Conservation (phyloP, 202 grass and related monocot species). For the Musa balbisiana region DNA sequence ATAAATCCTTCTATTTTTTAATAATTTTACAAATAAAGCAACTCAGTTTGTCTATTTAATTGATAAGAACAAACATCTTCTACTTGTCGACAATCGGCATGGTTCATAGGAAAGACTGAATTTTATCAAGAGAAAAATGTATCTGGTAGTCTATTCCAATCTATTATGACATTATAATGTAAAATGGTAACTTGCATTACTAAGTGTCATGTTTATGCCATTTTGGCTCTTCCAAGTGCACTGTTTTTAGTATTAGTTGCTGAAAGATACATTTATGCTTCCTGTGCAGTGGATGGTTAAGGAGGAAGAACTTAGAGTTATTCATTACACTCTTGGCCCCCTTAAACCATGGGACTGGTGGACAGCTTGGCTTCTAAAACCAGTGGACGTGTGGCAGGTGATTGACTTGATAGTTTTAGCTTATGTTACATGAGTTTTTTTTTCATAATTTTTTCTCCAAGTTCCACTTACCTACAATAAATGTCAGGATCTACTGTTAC, state of each 20-base stretch:
- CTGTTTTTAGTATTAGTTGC: background rate
- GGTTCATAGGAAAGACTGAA: too few relatives aligned
- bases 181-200: background rate
- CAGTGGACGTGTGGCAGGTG: slow-evolving; percentile 95
- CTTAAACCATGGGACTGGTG: slow-evolving; percentile 99
- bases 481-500: background rate
- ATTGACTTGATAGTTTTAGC: background rate
- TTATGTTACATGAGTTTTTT: background rate
- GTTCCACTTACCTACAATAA: too few relatives aligned
- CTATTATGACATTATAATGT: too few relatives aligned
- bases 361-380: slow-evolving; percentile 94
- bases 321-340: slow-evolving; percentile 87
- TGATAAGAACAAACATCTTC: too few relatives aligned
- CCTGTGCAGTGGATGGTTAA: slow-evolving; percentile 88
- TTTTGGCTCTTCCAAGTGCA: background rate
- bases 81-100: too few relatives aligned
- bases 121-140: too few relatives aligned
- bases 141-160: too few relatives aligned
- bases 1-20: too few relatives aligned
- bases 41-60: too few relatives aligned
- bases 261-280: background rate
- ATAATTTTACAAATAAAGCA: too few relatives aligned
- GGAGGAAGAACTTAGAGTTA: slow-evolving; percentile 83
- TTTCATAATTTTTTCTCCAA: background rate
- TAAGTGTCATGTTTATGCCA: background rate